Base-by-base conservation (phyloP, 768 basidiomycete genomes). In the Mycena maculata region DNA sequence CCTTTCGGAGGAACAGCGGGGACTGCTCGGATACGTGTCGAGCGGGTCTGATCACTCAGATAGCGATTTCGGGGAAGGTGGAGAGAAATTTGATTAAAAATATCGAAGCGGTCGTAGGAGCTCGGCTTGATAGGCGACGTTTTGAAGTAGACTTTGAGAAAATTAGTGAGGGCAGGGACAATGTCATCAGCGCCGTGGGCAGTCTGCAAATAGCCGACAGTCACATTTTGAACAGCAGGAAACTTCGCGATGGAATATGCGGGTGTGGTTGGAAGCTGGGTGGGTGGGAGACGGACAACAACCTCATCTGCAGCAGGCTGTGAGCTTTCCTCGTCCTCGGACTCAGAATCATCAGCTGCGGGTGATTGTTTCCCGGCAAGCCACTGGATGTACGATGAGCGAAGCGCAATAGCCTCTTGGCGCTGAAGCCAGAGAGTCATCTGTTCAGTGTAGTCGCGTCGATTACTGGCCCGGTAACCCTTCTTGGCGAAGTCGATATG, bases 391-490 rank as follows among this genome's bases (percentile, higher is more conserved):
- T 71, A 80, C 3, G 49, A 15, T 3, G 50, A 8, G 15, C 63
- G 69, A 9, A 53, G 50, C 20, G 58, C 16, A 16, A 80, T 56
- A 1, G 74, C 71, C 39, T 81, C 80, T 22, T 75, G 75, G 11
- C 73, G 64, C 12, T 65, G 47, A 0, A 82, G 68, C 74, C 75
- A 78, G 2, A 20, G 41, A 1, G 72, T 69, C 81, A 82, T 82
- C 59, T 80, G 80, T 38, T 61, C 39, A 18, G 56, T 28, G 53
- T 63, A 69, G 22, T 71, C 10, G 36, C 36, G n/a, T n/a, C n/a
- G n/a, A n/a, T n/a, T n/a, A n/a, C n/a, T n/a, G n/a, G n/a, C n/a
- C n/a, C n/a, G n/a, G n/a, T 38, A n/a, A n/a, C n/a, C n/a, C n/a
- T n/a, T n/a, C n/a, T n/a, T n/a, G n/a, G n/a, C n/a, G n/a, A n/a